Percentiles rank a stretch among this genome's conserved stretches.
Evolutionary conservation across 805 yeast species (phyloP).

Genomic region (Starmerella etchellsii): DNA sequence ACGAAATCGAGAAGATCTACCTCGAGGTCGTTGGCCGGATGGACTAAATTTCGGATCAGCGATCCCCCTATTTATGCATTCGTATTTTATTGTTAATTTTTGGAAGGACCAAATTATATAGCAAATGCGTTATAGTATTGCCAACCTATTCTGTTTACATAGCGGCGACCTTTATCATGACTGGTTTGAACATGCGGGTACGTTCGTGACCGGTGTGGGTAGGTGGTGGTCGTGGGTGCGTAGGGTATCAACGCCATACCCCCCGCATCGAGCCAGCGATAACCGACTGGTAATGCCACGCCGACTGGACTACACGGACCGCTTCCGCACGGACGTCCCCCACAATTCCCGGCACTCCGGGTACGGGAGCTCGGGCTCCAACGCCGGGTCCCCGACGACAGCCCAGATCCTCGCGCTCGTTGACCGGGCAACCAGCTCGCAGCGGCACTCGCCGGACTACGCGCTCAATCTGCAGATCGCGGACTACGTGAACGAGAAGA

Average conservation of each 20-base stretch:
- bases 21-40: conserved; percentile 12
- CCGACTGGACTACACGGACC: conserved; percentile 16
- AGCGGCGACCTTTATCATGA: too few species aligned
- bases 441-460: conserved; percentile 73
- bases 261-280: too few species aligned
- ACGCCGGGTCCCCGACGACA: conserved; percentile 5
- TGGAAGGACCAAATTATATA: too few species aligned
- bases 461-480: conserved; percentile 84
- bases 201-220: too few species aligned
- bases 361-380: not conserved
- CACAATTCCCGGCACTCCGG: conserved; percentile 1
- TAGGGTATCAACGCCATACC: too few species aligned
- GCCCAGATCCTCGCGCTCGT: conserved; percentile 13
- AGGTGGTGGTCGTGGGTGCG: too few species aligned
- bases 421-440: conserved; percentile 79
- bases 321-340: conserved; percentile 21
- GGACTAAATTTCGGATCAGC: conserved; percentile 1
- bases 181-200: not conserved
- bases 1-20: conserved; percentile 40
- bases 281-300: not conserved
- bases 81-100: too few species aligned
- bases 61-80: too few species aligned
- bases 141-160: too few species aligned
- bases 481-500: conserved; percentile 83
- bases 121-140: too few species aligned